These are phyloP conservation scores for Hortaea werneckii DNA, from an alignment of 2,329 filamentous ascomycete genomes.

Conservation along the genomic window DNA sequence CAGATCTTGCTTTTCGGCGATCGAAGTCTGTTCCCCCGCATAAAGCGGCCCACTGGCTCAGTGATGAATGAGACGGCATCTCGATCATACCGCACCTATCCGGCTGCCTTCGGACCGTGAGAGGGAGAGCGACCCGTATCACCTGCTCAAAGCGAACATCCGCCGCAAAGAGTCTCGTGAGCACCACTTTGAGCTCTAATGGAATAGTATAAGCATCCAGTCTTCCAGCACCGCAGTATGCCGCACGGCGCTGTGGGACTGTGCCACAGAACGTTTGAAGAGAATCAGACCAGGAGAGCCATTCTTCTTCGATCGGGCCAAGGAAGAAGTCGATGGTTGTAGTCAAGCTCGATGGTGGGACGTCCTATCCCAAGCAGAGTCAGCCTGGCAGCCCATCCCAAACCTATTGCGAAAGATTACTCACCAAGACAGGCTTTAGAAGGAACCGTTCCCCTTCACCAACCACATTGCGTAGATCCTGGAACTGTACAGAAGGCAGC, in stretches of 20 bases:
- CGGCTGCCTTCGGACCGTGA: slow-evolving; percentile 15
- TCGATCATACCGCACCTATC: slow-evolving; percentile 7
- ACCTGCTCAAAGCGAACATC: slow-evolving; percentile 12
- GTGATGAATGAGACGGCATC: background rate
- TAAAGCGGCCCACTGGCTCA: background rate
- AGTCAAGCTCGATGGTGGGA: background rate
- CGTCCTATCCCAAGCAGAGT: background rate
- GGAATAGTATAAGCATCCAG: slow-evolving; percentile 16
- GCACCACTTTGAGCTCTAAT: slow-evolving; percentile 10
- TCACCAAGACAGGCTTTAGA: slow-evolving; percentile 7
- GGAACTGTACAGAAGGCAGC: slow-evolving; percentile 13
- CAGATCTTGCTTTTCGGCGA: background rate
- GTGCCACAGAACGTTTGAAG: slow-evolving; percentile 10
- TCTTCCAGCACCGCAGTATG: slow-evolving; percentile 9
- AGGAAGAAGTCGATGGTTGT: background rate
- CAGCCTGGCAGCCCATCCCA: too few species aligned
- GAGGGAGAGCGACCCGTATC: slow-evolving; percentile 13
- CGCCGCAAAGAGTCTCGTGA: slow-evolving; percentile 11
- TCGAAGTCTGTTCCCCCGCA: background rate
- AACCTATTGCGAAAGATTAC: too few species aligned
- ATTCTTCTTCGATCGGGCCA: background rate
- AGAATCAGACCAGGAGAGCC: slow-evolving; percentile 1
- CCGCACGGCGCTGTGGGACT: slow-evolving; percentile 10
- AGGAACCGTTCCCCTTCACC: slow-evolving; percentile 9
- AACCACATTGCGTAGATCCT: slow-evolving; percentile 13